Conservation (phyloP, 176 grass and related monocot species). For the Juncus effusus region DNA sequence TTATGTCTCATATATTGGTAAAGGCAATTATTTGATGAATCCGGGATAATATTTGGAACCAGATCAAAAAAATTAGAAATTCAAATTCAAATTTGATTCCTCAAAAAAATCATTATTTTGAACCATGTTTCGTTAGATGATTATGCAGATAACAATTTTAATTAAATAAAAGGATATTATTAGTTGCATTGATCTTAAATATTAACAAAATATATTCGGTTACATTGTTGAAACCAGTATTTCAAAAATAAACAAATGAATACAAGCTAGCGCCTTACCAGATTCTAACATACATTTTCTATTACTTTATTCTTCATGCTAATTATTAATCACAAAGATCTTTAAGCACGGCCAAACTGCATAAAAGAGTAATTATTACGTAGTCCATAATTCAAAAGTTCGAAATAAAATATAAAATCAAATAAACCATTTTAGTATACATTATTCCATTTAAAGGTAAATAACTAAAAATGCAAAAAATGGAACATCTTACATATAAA, state of each 20-base stretch:
- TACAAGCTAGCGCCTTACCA: too few species aligned
- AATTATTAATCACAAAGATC: conserved; percentile 43
- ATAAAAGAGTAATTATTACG: conserved; percentile 9
- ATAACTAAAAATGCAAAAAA: neutral
- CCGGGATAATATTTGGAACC: conserved; percentile 46
- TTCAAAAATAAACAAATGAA: too few species aligned
- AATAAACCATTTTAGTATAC: neutral
- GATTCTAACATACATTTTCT: too few species aligned
- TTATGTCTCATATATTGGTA: conserved; percentile 68
- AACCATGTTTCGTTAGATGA: conserved; percentile 25
- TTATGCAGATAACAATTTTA: too few species aligned
- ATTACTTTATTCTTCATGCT: conserved; percentile 8
- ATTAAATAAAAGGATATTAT: too few species aligned
- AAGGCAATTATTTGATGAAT: conserved; percentile 39
- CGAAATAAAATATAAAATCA: neutral
- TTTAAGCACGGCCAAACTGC: conserved; percentile 59
- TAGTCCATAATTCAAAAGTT: neutral
- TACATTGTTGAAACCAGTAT: too few species aligned
- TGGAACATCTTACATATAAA: conserved; percentile 7
- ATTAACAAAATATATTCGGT: too few species aligned
- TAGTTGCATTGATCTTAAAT: too few species aligned
- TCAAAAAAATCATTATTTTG: conserved; percentile 22
- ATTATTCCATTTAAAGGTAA: neutral
- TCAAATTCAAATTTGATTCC: conserved; percentile 27
- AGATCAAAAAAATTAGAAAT: conserved; percentile 45